phyloP scores from a whole-genome alignment of 192 early-diverging fungal genomes.

The Mortierella hygrophila region DNA sequence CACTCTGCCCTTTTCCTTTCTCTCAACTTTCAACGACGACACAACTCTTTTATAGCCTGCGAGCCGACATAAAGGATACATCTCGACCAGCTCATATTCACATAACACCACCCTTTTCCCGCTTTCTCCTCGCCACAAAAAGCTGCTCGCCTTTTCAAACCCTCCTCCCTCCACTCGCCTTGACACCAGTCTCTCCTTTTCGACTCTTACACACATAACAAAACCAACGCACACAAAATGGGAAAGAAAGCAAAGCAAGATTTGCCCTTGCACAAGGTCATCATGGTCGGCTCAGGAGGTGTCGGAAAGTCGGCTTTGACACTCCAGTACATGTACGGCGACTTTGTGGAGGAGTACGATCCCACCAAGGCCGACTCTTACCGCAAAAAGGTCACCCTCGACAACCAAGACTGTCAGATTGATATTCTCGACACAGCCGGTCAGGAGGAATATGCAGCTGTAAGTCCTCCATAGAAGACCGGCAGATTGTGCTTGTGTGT shows the following conservation, averaged over 20 bases:
- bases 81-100: background rate
- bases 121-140: background rate
- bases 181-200: background rate
- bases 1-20: background rate
- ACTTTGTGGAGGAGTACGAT: constrained; percentile 96
- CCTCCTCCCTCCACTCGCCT: background rate
- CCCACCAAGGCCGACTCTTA: constrained; percentile 94
- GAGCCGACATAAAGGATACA: background rate
- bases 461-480: constrained; percentile 44
- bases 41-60: background rate
- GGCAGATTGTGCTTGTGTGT: too few relatives aligned
- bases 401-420: constrained; percentile 84
- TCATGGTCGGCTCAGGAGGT: constrained; percentile 93
- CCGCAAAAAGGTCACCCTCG: constrained; percentile 83
- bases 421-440: constrained; percentile 93
- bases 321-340: constrained; percentile 92
- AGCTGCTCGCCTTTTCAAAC: background rate
- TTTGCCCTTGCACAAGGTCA: constrained; percentile 88
- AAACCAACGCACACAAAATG: constrained; percentile 54
- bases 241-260: constrained; percentile 77
- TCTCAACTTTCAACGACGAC: background rate
- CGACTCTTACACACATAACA: background rate
- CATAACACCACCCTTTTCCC: constrained; percentile 8
- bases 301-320: constrained; percentile 93
- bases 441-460: constrained; percentile 93